phyloP scores from a whole-genome alignment of 345 rosid genomes.

The Ceriops zippeliana region DNA sequence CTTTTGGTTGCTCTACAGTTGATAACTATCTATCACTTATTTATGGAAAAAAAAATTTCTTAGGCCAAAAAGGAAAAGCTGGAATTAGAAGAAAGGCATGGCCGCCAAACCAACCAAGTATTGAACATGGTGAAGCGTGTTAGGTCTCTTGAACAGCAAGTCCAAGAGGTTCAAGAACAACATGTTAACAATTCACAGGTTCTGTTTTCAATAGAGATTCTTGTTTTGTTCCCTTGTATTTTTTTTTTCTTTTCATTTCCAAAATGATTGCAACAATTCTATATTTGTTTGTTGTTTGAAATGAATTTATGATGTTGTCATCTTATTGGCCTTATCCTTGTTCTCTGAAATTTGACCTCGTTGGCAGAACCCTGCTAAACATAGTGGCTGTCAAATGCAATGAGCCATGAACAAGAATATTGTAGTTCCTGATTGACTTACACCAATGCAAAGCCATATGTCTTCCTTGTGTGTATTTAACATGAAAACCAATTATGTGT shows the following conservation, averaged over 20 bases:
- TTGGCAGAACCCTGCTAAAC: background rate
- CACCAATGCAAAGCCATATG: too few relatives aligned
- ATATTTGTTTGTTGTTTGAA: too few relatives aligned
- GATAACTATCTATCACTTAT: too few relatives aligned
- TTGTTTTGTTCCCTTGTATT: background rate
- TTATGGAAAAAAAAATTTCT: background rate
- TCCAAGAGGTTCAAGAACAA: constrained; percentile 67
- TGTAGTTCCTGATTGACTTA: background rate
- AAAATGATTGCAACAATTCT: too few relatives aligned
- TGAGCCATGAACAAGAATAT: background rate
- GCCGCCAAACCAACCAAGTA: constrained; percentile 34
- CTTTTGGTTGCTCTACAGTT: too few relatives aligned
- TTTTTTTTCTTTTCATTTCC: background rate
- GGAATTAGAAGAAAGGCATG: constrained; percentile 53
- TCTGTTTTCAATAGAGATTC: background rate
- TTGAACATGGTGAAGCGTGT: constrained; percentile 43
- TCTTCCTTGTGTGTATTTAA: too few relatives aligned
- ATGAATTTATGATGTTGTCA: too few relatives aligned
- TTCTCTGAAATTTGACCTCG: background rate
- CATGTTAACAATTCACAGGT: constrained; percentile 76
- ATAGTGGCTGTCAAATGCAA: background rate
- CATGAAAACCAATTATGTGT: too few relatives aligned
- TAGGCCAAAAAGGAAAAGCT: constrained; percentile 70
- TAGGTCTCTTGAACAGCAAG: constrained; percentile 56
- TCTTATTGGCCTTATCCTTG: background rate